A percentile compares a stretch with the other conserved stretches of the same genome.
Evolutionary conservation across 2,329 filamentous ascomycete species (phyloP).

Genomic region (Aspergillus neotritici): DNA sequence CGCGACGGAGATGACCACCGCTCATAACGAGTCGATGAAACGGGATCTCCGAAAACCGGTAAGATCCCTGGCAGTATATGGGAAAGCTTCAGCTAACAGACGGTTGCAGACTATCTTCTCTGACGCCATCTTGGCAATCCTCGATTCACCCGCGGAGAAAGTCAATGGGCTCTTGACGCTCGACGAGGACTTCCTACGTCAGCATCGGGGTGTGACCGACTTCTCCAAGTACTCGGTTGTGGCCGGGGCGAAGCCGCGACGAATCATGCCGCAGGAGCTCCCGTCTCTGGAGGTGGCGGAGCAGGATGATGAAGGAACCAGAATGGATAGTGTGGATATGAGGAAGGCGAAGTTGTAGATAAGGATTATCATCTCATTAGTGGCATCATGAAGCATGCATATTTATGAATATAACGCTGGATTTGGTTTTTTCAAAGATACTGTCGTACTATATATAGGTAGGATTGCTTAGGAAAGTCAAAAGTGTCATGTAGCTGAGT

Average conservation of each 20-base stretch:
- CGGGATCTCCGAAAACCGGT: slow-evolving; percentile 59
- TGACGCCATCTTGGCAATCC: slow-evolving; percentile 69
- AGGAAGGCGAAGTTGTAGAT: slow-evolving; percentile 21
- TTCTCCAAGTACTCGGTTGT: slow-evolving; percentile 70
- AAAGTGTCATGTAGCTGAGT: no score
- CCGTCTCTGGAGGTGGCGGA: slow-evolving; percentile 68
- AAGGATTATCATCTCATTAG: no score
- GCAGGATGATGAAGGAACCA: slow-evolving; percentile 71
- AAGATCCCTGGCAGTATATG: slow-evolving; percentile 10
- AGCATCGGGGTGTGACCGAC: slow-evolving; percentile 59
- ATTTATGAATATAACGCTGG: no score
- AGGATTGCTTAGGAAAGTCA: no score
- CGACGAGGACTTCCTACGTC: slow-evolving; percentile 74
- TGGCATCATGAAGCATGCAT: no score
- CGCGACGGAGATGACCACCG: slow-evolving; percentile 56
- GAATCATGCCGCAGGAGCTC: slow-evolving; percentile 70
- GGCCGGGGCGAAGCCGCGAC: slow-evolving; percentile 55
- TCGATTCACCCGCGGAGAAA: slow-evolving; percentile 51
- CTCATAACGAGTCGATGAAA: slow-evolving; percentile 42
- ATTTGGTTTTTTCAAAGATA: no score
- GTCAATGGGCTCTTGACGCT: slow-evolving; percentile 69
- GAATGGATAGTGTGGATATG: slow-evolving; percentile 59
- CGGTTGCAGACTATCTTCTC: slow-evolving; percentile 61
- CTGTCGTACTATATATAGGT: no score
- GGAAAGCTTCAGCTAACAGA: slow-evolving; percentile 5